Evolutionary conservation across 2,329 filamentous ascomycete genomes (phyloP).

Genomic region (Hymenoscyphus occultus): DNA sequence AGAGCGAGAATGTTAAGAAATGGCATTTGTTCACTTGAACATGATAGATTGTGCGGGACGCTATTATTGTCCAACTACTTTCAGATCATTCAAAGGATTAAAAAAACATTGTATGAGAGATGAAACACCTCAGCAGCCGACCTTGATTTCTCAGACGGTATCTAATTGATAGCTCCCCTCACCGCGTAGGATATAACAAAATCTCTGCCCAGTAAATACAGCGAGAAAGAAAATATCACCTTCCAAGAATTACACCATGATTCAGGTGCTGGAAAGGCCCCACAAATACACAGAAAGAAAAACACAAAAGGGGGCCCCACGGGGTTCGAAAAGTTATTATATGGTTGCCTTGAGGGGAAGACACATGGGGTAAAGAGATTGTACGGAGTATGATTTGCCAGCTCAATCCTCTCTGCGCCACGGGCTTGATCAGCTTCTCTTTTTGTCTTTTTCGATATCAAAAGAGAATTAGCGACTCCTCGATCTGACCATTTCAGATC

Average conservation of each 20-base stretch:
- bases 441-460: background rate
- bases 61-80: too few relatives aligned
- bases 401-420: background rate
- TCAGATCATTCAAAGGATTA: background rate
- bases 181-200: too few relatives aligned
- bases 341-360: background rate
- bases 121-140: too few relatives aligned
- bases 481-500: background rate
- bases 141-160: too few relatives aligned
- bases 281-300: background rate
- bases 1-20: background rate
- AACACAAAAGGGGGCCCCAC: background rate
- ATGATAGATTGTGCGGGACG: background rate
- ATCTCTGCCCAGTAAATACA: too few relatives aligned
- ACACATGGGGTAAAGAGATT: background rate
- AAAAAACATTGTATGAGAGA: background rate
- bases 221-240: too few relatives aligned
- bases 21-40: background rate
- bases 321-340: background rate
- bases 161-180: too few relatives aligned
- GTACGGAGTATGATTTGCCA: background rate
- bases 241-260: background rate
- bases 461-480: background rate
- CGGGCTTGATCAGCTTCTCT: background rate
- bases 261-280: background rate